These are phyloP conservation scores for Dioscorea cayenensis DNA, from an alignment of 116 monocot genomes.

Conservation along the genomic window DNA sequence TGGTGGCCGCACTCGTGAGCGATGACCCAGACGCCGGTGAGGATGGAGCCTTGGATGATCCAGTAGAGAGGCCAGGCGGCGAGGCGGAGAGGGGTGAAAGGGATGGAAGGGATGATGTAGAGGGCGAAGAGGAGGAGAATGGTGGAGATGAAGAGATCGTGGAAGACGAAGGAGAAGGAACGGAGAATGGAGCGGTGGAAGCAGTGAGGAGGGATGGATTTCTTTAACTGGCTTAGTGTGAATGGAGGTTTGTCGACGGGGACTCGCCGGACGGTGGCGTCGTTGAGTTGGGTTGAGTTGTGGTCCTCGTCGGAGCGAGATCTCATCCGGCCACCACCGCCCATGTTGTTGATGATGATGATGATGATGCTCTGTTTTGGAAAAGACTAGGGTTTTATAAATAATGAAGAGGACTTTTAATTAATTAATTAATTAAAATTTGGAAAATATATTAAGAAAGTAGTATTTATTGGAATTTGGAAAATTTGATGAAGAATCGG, in stretches of 20 bases:
- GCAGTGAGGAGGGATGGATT: conserved; percentile 75
- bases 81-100: conserved; percentile 17
- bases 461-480: too few species aligned
- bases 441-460: too few species aligned
- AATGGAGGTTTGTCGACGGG: conserved; percentile 65
- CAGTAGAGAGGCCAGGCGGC: conserved; percentile 72
- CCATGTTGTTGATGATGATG: too few species aligned
- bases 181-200: conserved; percentile 58
- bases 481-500: too few species aligned
- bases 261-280: conserved; percentile 11
- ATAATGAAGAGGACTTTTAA: too few species aligned
- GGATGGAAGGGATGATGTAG: conserved; percentile 34
- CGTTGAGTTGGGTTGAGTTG: too few species aligned
- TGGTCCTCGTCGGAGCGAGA: too few species aligned
- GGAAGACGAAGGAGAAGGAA: conserved; percentile 69
- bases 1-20: conserved; percentile 91
- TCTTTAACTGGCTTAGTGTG: conserved; percentile 62
- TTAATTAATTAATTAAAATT: too few species aligned
- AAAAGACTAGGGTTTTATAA: too few species aligned
- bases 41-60: conserved; percentile 59
- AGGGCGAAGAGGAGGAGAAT: conserved; percentile 54
- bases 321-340: too few species aligned
- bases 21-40: conserved; percentile 76
- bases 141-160: conserved; percentile 46
- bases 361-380: too few species aligned